Base-by-base conservation (phyloP, 1,284 basidiomycete genomes). In the Tilletia caries region DNA sequence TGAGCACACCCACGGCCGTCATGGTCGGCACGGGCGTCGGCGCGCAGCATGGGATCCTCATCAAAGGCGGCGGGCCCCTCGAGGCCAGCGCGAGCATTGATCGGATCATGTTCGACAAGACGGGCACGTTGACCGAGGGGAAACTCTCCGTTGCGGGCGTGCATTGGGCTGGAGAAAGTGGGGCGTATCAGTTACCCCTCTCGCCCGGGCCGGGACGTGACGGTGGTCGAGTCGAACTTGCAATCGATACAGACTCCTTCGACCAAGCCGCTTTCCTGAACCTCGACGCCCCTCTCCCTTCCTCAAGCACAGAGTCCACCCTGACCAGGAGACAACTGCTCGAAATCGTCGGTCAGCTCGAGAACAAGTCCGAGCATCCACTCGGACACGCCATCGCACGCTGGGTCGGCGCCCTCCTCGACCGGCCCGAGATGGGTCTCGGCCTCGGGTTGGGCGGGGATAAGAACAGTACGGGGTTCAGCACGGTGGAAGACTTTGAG, bases 1-100 rank as follows among this genome's bases (percentile, higher is more conserved):
- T 98, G 68, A 92, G 92, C 70, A 98, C 96, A 0, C 96, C 96
- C 0, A 98, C 96, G 0, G 96, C 96, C 0, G 95, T 98, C 84
- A 98, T 98, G 96, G 96, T 98, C 48, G 96, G 96, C 34, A 98
- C 96, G 0, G 96, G 96, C 0, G 90, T 98, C 67, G 96, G 96
- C 1, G 96, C 96, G 13, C 88, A 92, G 86, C 94, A 98, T 80
- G 96, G 96, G 0, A 98, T 99, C 73, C 86, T 99, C 64, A 98
- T 98, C 88, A 98, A 98, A 83, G 95, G 96, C 58, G 96, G 95
- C 2, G 87, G 91, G 25, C 94, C 96, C 1, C 86, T 99, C 52
- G 96, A 99, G 82, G 93, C 93, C 2, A 94, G 92, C 81, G 89
- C 89, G 76, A 87, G 87, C 66, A 90, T 98, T 78, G 89, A 89